Conservation (phyloP, 306 rosid species). For the Glycine tomentella region DNA sequence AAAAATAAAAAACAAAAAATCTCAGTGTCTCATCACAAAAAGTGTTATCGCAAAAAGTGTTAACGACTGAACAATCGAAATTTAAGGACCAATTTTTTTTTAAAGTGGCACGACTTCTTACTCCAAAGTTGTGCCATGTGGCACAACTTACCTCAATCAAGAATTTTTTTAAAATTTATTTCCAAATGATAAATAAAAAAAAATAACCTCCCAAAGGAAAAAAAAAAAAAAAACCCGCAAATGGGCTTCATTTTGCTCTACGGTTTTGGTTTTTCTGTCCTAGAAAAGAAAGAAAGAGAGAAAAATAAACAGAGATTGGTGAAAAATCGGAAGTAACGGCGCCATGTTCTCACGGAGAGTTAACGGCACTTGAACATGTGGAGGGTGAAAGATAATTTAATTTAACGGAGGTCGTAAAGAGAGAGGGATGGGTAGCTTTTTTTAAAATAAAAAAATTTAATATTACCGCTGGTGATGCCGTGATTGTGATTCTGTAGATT, state of each 20-base stretch:
- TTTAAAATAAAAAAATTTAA: not conserved
- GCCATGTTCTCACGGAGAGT: constrained; percentile 43
- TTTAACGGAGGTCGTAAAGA: not conserved
- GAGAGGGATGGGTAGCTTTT: not conserved
- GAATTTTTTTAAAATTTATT: too few relatives aligned
- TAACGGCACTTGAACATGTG: constrained; percentile 13
- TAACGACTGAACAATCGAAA: too few relatives aligned
- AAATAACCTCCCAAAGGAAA: too few relatives aligned
- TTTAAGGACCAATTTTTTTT: too few relatives aligned
- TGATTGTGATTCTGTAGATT: not conserved
- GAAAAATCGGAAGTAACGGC: constrained; percentile 22
- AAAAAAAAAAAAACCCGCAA: too few relatives aligned
- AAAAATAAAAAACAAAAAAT: too few relatives aligned
- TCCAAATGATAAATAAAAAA: too few relatives aligned
- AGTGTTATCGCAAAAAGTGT: too few relatives aligned
- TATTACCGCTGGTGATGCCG: not conserved
- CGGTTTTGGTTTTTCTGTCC: not conserved
- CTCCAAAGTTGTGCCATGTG: too few relatives aligned
- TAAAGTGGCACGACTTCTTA: too few relatives aligned
- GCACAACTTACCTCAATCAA: too few relatives aligned
- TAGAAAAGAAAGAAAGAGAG: not conserved
- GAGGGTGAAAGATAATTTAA: not conserved
- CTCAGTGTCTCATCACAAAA: too few relatives aligned
- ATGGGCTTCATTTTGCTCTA: constrained; percentile 50
- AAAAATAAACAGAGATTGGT: constrained; percentile 16